Percentiles rank a stretch among this genome's conserved stretches.
phyloP scores from a whole-genome alignment of 2,329 filamentous ascomycete genomes.

The Aspergillus brasiliensis region DNA sequence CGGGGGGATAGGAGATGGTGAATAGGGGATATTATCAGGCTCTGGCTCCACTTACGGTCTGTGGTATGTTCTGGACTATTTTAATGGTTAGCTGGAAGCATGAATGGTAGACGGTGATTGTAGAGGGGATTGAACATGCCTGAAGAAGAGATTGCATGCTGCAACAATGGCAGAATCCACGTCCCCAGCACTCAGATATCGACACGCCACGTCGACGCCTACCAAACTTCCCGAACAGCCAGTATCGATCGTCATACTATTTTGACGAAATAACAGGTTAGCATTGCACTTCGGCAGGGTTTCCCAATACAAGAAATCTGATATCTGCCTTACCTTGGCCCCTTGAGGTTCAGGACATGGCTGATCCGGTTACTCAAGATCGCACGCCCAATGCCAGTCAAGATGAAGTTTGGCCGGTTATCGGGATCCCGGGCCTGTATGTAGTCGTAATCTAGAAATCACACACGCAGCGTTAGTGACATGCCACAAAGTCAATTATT shows the following conservation, averaged over 20 bases:
- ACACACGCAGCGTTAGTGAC: background rate
- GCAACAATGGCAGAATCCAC: constrained; percentile 34
- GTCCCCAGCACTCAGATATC: constrained; percentile 11
- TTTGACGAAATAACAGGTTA: background rate
- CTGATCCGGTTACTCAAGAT: constrained; percentile 37
- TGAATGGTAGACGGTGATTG: constrained; percentile 11
- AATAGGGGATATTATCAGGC: background rate
- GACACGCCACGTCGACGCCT: constrained; percentile 19
- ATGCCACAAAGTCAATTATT: background rate
- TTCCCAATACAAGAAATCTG: too few relatives aligned
- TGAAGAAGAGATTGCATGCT: constrained; percentile 34
- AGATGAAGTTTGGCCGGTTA: constrained; percentile 13
- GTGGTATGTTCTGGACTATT: background rate
- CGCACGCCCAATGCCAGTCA: constrained; percentile 25
- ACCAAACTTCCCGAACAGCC: constrained; percentile 43
- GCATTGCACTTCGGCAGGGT: background rate
- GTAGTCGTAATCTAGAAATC: constrained; percentile 23
- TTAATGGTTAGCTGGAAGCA: background rate
- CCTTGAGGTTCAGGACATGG: constrained; percentile 41
- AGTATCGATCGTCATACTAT: constrained; percentile 41
- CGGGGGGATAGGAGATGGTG: too few relatives aligned
- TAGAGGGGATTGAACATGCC: constrained; percentile 17
- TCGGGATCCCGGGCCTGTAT: constrained; percentile 20
- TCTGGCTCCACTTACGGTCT: background rate
- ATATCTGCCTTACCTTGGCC: constrained; percentile 28